Base-by-base conservation (phyloP, 2,329 filamentous ascomycete genomes). In the Trichoderma lentiforme region DNA sequence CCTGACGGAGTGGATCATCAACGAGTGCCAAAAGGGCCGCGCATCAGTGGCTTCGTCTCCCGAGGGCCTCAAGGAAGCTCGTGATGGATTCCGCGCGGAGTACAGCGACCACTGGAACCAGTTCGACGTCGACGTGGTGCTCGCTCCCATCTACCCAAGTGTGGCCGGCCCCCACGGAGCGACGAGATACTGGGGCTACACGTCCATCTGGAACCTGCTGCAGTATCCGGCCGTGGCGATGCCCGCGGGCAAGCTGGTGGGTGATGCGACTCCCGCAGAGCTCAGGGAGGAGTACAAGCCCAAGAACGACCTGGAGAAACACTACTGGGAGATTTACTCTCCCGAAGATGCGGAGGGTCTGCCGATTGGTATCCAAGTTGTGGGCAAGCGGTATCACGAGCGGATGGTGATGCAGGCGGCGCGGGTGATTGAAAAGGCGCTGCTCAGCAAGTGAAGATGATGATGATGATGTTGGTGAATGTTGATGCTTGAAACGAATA, bases 41-140 rank as follows among this genome's bases (percentile, higher is more conserved):
- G 6, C 24, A 0, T 18, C 60, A 89, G 80, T 86, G 85, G 74
- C 86, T 90, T 70, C 94, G 97, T 76, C 81, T 98, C 79, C 87
- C 98, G 56, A 96, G 98, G 85, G 94, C 97, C 30, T 97, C 94
- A 74, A 96, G 96, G 1, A 96, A 96, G 0, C 81, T 98, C 83
- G 96, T 90, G 9, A 88, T 92, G 79, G 90, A 92, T 71, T 98
- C 98, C 81, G 93, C 97, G 6, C 88, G 87, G 76, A 85, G 86
- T 15, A 98, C 97, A 83, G 92, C 94, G 21, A 90, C 89, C 78
- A 87, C 91, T 76, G 89, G 90, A 70, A 70, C 57, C 66, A 28
- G 26, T 57, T 26, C 26, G 34, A 39, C 26, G 53, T 66, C 28
- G 67, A 57, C 9, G 56, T 62, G 18, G 47, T 60, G 39, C n/a